Percentiles rank a stretch among this genome's conserved stretches.
Conservation (phyloP, 2,329 filamentous ascomycete species). For the Penicillium sp. region DNA sequence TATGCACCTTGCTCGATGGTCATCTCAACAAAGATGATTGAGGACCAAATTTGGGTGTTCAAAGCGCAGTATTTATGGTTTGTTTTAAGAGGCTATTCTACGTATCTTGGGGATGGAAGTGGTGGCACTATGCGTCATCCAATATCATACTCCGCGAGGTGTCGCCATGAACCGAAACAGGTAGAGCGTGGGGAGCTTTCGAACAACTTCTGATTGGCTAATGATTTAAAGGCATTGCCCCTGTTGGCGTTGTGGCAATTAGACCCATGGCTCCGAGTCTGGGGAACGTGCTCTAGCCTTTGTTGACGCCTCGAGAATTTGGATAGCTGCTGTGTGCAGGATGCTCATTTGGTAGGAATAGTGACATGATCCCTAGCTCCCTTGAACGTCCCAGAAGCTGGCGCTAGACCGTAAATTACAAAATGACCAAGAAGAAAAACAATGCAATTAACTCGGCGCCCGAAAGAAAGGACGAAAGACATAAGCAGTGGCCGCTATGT, state of each 20-base stretch:
- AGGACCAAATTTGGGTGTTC: too few species aligned
- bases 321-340: background rate
- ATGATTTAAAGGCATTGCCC: background rate
- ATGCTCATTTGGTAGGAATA: background rate
- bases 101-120: background rate
- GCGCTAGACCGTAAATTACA: background rate
- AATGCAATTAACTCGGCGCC: background rate
- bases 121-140: slow-evolving; percentile 2
- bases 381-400: background rate
- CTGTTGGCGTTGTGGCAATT: slow-evolving; percentile 2
- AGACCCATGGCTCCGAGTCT: background rate
- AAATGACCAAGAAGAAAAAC: background rate
- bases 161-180: background rate
- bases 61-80: background rate
- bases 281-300: background rate
- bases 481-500: slow-evolving; percentile 13
- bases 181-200: background rate
- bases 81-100: background rate
- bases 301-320: background rate
- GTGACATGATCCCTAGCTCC: background rate
- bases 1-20: background rate
- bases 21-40: background rate
- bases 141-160: background rate
- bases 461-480: slow-evolving; percentile 6
- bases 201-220: background rate